A percentile compares a stretch with the other conserved stretches of the same genome.
These are phyloP conservation scores for Pestalotiopsis sp. DNA, from an alignment of 2,329 filamentous ascomycete species.

Conservation along the genomic window DNA sequence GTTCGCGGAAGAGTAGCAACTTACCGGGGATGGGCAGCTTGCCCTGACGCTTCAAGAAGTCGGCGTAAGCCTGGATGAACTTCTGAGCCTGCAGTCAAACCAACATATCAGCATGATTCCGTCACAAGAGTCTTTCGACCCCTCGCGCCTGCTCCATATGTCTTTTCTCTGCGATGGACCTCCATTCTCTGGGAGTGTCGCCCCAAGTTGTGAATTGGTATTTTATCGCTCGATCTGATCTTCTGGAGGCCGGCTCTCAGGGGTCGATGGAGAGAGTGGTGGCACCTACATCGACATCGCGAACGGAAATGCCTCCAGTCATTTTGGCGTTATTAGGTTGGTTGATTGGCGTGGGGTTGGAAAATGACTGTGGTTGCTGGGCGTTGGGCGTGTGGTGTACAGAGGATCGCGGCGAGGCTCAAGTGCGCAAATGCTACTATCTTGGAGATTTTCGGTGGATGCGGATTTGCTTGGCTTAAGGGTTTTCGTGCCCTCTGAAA, in stretches of 20 bases:
- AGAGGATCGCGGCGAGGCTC: background rate
- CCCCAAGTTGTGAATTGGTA: background rate
- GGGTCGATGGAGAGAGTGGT: conserved; percentile 24
- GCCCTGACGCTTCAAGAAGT: conserved; percentile 92
- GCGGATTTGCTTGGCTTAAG: conserved; percentile 3
- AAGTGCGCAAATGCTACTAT: background rate
- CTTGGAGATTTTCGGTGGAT: conserved; percentile 6
- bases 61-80: conserved; percentile 85
- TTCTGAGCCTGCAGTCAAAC: conserved; percentile 71
- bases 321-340: conserved; percentile 65
- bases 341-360: conserved; percentile 15
- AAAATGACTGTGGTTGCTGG: conserved; percentile 1
- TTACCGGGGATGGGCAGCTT: conserved; percentile 88
- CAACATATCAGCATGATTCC: conserved; percentile 71
- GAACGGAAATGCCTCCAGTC: conserved; percentile 78
- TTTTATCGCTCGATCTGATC: background rate
- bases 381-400: background rate
- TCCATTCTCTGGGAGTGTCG: background rate
- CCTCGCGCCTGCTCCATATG: conserved; percentile 67
- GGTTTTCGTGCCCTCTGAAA: conserved; percentile 9
- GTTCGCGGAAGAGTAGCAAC: conserved; percentile 33
- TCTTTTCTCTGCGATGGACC: conserved; percentile 14
- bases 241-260: conserved; percentile 6
- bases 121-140: conserved; percentile 74
- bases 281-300: conserved; percentile 80